These are phyloP conservation scores for Crithidia sp. DNA, from an alignment of 208 protist species.

Conservation along the genomic window DNA sequence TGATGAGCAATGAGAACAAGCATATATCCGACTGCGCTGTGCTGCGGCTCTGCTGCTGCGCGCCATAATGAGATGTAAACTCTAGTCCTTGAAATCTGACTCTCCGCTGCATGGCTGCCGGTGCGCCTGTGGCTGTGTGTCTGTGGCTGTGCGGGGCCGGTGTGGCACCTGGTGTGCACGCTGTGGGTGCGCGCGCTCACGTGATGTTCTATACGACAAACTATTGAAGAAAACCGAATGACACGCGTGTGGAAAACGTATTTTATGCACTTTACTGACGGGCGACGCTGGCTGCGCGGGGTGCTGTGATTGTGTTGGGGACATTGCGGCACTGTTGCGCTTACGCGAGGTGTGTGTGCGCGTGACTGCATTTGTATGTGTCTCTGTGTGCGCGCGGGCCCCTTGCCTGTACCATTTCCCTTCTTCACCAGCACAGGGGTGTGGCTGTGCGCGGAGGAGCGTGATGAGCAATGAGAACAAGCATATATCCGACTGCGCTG, in stretches of 20 bases:
- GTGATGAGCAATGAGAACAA: constrained; percentile 61
- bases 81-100: constrained; percentile 67
- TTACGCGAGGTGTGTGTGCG: neutral
- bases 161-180: no score
- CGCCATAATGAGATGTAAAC: constrained; percentile 33
- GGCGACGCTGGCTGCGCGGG: neutral
- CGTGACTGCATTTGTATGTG: neutral
- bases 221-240: constrained; percentile 33
- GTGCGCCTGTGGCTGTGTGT: neutral
- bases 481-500: constrained; percentile 54
- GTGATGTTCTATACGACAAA: constrained; percentile 10
- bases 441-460: constrained; percentile 5
- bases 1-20: constrained; percentile 58
- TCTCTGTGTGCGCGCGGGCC: neutral
- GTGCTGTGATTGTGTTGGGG: neutral
- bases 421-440: neutral
- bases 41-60: constrained; percentile 10
- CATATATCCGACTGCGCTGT: constrained; percentile 52
- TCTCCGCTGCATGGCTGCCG: neutral
- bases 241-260: constrained; percentile 24
- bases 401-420: no score
- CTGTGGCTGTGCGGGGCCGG: no score
- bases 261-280: constrained; percentile 19
- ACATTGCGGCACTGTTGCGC: neutral
- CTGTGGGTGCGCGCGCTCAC: constrained; percentile 1